Percentiles rank a stretch among this genome's conserved stretches.
Conservation (phyloP, 2,329 filamentous ascomycete genomes). For the Trichoderma sp. region DNA sequence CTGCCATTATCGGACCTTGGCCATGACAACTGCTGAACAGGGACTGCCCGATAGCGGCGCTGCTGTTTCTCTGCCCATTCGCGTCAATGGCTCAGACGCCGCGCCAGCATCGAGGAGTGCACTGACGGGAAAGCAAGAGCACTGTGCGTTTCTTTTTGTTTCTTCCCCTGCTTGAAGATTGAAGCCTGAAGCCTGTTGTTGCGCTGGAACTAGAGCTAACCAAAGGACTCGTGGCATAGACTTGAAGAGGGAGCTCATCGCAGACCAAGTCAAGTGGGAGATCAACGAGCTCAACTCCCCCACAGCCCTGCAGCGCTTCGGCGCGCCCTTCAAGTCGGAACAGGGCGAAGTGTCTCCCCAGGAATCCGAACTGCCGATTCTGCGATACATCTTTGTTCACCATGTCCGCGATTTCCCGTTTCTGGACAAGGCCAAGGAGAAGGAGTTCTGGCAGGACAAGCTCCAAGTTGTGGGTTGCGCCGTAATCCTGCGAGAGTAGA, state of each 20-base stretch:
- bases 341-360: conserved; percentile 88
- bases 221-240: conserved; percentile 50
- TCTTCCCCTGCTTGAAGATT: neutral
- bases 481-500: neutral
- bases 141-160: conserved; percentile 61
- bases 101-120: conserved; percentile 44
- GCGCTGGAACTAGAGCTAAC: neutral
- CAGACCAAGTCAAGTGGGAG: conserved; percentile 83
- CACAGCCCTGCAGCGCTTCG: conserved; percentile 90
- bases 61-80: conserved; percentile 31
- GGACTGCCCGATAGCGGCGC: conserved; percentile 27
- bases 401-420: conserved; percentile 98
- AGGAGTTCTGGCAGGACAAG: conserved; percentile 99
- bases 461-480: conserved; percentile 73
- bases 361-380: conserved; percentile 88
- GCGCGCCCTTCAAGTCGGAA: conserved; percentile 90
- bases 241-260: conserved; percentile 91
- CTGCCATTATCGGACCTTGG: neutral
- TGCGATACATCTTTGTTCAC: conserved; percentile 96
- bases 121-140: conserved; percentile 94
- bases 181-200: neutral
- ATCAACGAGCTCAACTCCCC: conserved; percentile 91
- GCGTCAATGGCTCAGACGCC: conserved; percentile 28
- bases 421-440: conserved; percentile 91
- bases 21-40: conserved; percentile 31